These are phyloP conservation scores for Dactylellina parvicollis DNA, from an alignment of 2,329 filamentous ascomycete species.

Conservation along the genomic window DNA sequence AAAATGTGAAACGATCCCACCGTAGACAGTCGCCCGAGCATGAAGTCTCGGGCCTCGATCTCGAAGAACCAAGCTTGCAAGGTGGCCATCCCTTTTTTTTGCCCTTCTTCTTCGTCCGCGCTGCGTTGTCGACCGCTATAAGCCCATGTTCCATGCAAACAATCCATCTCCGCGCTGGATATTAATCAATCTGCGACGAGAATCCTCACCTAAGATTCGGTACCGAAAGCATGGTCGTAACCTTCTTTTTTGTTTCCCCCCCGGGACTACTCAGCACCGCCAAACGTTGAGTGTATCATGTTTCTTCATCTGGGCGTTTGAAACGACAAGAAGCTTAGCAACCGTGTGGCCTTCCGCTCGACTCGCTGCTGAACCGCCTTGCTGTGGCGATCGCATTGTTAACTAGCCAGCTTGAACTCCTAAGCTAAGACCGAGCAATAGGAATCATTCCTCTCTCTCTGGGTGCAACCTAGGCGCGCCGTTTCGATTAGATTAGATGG, in stretches of 20 bases:
- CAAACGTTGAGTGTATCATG: slow-evolving; percentile 49
- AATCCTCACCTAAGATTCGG: slow-evolving; percentile 30
- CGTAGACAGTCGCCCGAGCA: slow-evolving; percentile 13
- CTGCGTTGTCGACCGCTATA: no score
- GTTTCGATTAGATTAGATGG: slow-evolving; percentile 53
- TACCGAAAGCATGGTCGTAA: slow-evolving; percentile 43
- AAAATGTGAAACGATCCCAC: slow-evolving; percentile 29
- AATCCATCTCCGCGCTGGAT: neutral
- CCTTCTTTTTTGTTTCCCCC: slow-evolving; percentile 26
- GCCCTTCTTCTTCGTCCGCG: no score
- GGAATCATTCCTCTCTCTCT: neutral
- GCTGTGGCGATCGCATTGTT: neutral
- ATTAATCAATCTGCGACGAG: slow-evolving; percentile 37
- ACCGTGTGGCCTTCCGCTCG: neutral
- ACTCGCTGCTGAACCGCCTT: neutral
- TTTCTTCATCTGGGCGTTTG: slow-evolving; percentile 33
- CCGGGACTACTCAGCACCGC: slow-evolving; percentile 3
- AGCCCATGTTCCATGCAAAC: slow-evolving; percentile 41
- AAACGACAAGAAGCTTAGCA: slow-evolving; percentile 25
- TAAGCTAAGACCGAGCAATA: neutral
- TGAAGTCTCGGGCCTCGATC: neutral
- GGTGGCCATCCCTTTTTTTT: neutral
- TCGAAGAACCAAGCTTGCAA: neutral
- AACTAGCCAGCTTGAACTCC: neutral
- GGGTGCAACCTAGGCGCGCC: slow-evolving; percentile 44